Percentiles rank a stretch among this genome's conserved stretches.
Conservation (phyloP, 2,329 filamentous ascomycete genomes). For the Ceratocystis ficicola region DNA sequence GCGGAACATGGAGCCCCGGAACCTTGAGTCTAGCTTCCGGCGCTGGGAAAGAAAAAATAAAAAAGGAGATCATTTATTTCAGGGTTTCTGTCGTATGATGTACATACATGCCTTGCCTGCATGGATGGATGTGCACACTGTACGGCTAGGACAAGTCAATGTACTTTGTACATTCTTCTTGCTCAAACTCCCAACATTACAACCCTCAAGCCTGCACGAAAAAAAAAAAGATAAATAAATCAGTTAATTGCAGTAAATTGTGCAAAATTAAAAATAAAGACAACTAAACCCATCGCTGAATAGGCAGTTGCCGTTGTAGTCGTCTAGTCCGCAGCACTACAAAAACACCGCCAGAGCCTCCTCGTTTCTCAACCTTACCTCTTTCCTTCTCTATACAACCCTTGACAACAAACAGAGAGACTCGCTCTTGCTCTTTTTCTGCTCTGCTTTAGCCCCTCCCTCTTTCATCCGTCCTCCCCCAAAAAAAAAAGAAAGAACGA, state of each 20-base stretch:
- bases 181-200: background rate
- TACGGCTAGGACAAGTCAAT: background rate
- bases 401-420: background rate
- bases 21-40: background rate
- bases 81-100: background rate
- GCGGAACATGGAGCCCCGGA: background rate
- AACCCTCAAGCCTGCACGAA: background rate
- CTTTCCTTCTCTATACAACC: background rate
- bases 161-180: background rate
- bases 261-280: background rate
- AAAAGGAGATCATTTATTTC: background rate
- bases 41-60: background rate
- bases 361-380: background rate
- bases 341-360: background rate
- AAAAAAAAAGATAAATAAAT: background rate
- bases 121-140: background rate
- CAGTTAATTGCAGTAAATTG: background rate
- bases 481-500: background rate
- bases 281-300: background rate
- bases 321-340: background rate
- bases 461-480: too few species aligned
- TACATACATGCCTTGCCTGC: background rate
- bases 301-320: background rate
- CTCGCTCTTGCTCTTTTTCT: constrained; percentile 2
- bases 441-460: constrained; percentile 3